Base-by-base conservation (phyloP, 768 basidiomycete genomes). In the Podaxis rugospora region DNA sequence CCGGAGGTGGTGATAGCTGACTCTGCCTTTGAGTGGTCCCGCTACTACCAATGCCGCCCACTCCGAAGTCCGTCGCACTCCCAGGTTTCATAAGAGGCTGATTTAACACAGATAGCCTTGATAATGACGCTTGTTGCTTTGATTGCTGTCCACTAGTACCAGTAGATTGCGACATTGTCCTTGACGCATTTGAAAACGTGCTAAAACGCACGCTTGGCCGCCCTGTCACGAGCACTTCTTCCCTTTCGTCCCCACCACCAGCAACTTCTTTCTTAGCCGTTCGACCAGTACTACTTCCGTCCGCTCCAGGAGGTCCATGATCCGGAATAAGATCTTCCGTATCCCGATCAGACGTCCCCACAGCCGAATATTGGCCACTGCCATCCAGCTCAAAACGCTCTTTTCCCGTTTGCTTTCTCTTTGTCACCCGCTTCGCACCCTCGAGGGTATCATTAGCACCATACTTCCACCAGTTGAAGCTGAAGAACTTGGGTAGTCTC, bases 91-190 rank as follows among this genome's bases (percentile, higher is more conserved):
- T 36, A n/a, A 53, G 28, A 44, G 59, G 59, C 23, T 60, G 59
- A 35, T 53, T 60, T 16, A 60, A 36, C 10, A 60, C 28, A 39
- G 59, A 60, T 7, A 60, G 4, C 4, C 59, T 42, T 10, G 59
- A 60, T 27, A 47, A 32, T 35, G 59, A 60, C 42, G 39, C 28
- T 18, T 46, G 27, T 14, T 53, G 59, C 32, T 44, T 53, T 11
- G 16, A 16, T 32, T 52, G 42, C 21, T 21, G 42, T 16, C 7
- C 18, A 18, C 7, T 58, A 9, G 10, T 14, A 3, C 39, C 21
- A 6, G 51, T 52, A 27, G 51, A 53, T 18, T 47, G 25, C 25
- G 59, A 53, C 14, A 10, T 9, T 10, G 51, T 14, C 25, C 42
- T 35, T 6, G 59, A 54, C n/a, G 39, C 21, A 9, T 52, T 50